Evolutionary conservation across 2,329 filamentous ascomycete species (phyloP).

Genomic region (Hypoxylon sp.): DNA sequence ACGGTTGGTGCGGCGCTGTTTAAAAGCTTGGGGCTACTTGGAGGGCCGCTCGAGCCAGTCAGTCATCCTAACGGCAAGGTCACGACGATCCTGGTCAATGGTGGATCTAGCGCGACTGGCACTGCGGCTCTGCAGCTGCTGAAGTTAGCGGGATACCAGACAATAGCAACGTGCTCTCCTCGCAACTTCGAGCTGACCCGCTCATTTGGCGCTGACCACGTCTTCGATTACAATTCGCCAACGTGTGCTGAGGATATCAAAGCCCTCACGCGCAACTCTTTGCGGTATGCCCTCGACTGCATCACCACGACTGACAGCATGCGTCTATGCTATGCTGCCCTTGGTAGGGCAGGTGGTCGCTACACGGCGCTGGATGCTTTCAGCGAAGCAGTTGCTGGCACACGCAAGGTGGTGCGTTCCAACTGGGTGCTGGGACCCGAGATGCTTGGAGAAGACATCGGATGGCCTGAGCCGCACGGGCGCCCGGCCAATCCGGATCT

Average conservation of each 20-base stretch:
- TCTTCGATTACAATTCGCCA: conserved; percentile 6
- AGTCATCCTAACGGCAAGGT: not conserved
- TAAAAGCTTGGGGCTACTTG: not conserved
- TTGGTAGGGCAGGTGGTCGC: conserved; percentile 4
- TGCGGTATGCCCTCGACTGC: conserved; percentile 7
- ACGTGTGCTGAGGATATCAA: conserved; percentile 1
- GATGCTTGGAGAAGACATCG: not conserved
- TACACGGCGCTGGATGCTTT: not conserved
- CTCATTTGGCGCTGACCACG: not conserved
- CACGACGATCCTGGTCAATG: conserved; percentile 1
- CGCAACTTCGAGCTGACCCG: conserved; percentile 2
- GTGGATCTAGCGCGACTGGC: conserved; percentile 7
- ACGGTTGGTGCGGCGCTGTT: not conserved
- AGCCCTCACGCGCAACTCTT: not conserved
- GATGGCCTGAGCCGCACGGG: not conserved
- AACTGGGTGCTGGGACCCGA: not conserved
- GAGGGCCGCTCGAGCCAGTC: not conserved
- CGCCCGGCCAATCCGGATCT: not conserved
- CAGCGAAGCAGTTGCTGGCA: not conserved
- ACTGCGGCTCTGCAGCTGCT: conserved; percentile 9
- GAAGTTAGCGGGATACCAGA: not conserved
- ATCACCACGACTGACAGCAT: not conserved
- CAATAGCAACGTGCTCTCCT: conserved; percentile 7
- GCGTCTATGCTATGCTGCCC: conserved; percentile 5
- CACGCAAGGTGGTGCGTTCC: not conserved